Evolutionary conservation across 495 filamentous ascomycete species (phyloP), one percentile per base, ranked within the genome.

Genomic region (Terfezia boudieri): DNA sequence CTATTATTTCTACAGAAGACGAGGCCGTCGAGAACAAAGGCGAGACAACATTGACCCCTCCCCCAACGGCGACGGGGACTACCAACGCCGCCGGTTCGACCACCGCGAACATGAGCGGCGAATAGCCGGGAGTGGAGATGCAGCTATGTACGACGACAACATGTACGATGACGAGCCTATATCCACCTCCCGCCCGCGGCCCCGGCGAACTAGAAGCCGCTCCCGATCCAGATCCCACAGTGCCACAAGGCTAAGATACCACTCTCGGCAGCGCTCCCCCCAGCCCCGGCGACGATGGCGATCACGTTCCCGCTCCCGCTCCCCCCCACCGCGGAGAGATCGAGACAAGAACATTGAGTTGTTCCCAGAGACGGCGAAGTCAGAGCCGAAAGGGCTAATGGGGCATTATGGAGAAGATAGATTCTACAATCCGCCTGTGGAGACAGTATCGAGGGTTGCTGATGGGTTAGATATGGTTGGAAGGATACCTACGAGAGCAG

Each of bases 21-120:
- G 49, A 59, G 10, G 56, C 65, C 4, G 63, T 69, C 8, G 49
- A 20, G 49, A 12, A 22, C 16, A 6, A 12, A 51, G n/a, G 11
- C 60, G 66, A 23, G 54, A 57, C 9, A 71, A 63, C 9, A 2
- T 32, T 53, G 20, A 74, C 74, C 49, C 60, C 58, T 9, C 57
- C 67, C 59, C 67, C 59, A 3, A 59, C 59, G n/a, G 64, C 68
- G 50, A 56, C 60, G 12, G 56, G 57, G 35, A 67, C 58, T 53
- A 63, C 52, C 46, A 58, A 57, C 52, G 57, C 52, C 22, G 60
- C n/a, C 56, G 57, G 53, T 65, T 58, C 53, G 56, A 58, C 49
- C 20, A 37, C 9, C 59, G 54, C 9, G 57, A 60, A 53, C 51
- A 63, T 26, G 51, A 61, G 35, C 8, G 37, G 5, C 61, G 67